A percentile compares a stretch with the other conserved stretches of the same genome.
Evolutionary conservation across 768 basidiomycete genomes (phyloP).

Genomic region (Clitopilus passeckerianus): DNA sequence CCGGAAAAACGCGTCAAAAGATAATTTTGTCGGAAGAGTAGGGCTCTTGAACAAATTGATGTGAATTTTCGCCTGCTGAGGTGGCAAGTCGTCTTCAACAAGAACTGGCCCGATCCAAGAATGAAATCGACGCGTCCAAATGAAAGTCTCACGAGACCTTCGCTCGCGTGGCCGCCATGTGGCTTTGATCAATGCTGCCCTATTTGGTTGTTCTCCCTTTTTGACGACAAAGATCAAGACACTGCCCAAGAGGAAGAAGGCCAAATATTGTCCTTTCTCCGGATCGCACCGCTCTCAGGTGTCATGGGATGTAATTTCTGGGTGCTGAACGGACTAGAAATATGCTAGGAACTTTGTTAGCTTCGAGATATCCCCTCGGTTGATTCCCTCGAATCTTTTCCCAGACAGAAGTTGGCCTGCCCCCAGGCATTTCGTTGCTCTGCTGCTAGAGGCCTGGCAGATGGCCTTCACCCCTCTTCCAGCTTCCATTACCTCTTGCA

Average conservation of each 20-base stretch:
- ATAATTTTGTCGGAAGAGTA: neutral
- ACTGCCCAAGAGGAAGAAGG: neutral
- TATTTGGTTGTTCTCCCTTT: neutral
- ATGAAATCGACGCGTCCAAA: neutral
- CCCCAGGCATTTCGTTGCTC: neutral
- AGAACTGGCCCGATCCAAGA: neutral
- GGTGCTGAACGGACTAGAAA: too few species aligned
- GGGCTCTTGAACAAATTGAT: neutral
- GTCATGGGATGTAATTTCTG: too few species aligned
- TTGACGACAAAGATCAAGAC: neutral
- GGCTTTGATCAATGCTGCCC: neutral
- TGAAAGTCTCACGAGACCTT: neutral
- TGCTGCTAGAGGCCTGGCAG: neutral
- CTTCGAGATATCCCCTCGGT: too few species aligned
- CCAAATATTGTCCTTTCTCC: too few species aligned
- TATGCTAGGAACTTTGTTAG: too few species aligned
- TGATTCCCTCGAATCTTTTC: too few species aligned
- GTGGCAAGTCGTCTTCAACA: neutral
- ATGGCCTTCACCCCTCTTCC: conserved; percentile 11
- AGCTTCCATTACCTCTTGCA: conserved; percentile 15
- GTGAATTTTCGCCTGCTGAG: neutral
- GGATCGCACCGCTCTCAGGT: too few species aligned
- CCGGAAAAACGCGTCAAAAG: neutral
- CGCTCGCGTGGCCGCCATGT: neutral
- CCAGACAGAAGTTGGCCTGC: too few species aligned